Evolutionary conservation across 1,284 basidiomycete species (phyloP).

Genomic region (Tilletia walkeri): DNA sequence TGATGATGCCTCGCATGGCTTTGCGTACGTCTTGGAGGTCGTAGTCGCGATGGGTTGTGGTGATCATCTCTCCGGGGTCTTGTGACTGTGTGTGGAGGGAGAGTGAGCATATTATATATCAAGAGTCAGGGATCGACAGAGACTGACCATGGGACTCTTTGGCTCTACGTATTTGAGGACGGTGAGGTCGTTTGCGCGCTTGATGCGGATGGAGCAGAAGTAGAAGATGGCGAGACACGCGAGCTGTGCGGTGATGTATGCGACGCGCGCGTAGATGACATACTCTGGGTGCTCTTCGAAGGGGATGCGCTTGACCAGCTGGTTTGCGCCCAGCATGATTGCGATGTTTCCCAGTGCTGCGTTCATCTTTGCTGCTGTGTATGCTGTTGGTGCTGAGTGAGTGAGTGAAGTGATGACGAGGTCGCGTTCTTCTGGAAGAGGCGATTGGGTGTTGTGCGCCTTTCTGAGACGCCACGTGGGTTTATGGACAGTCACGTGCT

Average conservation of each 20-base stretch:
- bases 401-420: not conserved
- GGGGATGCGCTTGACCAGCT: conserved; percentile 81
- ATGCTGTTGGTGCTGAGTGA: not conserved
- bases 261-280: conserved; percentile 77
- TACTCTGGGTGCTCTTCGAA: conserved; percentile 79
- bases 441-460: too few species aligned
- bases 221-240: conserved; percentile 73
- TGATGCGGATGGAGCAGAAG: conserved; percentile 67
- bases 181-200: conserved; percentile 89
- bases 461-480: too few species aligned
- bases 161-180: conserved; percentile 81
- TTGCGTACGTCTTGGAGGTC: conserved; percentile 84
- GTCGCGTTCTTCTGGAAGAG: not conserved
- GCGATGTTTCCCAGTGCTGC: conserved; percentile 24
- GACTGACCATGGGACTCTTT: conserved; percentile 37
- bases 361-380: conserved; percentile 7
- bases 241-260: conserved; percentile 74
- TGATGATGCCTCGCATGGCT: conserved; percentile 65
- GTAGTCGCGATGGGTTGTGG: conserved; percentile 91
- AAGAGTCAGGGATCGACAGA: not conserved
- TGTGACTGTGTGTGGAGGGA: conserved; percentile 56
- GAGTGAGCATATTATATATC: not conserved
- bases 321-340: conserved; percentile 53
- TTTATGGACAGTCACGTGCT: too few species aligned
- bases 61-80: conserved; percentile 75